Conservation (phyloP, 2,329 filamentous ascomycete species). For the Venturia aucupariae region DNA sequence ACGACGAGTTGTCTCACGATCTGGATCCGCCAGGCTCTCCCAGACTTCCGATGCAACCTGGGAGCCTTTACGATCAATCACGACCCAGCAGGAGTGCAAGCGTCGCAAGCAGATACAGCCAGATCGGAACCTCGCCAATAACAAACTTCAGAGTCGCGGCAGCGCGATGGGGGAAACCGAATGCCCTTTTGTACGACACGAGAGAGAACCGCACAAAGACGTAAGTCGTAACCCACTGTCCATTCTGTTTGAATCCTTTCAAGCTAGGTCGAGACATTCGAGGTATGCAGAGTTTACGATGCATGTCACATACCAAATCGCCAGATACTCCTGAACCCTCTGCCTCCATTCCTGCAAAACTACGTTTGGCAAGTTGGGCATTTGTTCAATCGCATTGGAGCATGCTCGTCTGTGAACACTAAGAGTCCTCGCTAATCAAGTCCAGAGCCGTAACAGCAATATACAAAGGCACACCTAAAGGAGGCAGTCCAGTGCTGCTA, state of each 20-base stretch:
- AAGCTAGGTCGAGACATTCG: too few relatives aligned
- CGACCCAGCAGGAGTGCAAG: slow-evolving; percentile 56
- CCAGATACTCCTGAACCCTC: slow-evolving; percentile 13
- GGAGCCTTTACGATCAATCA: slow-evolving; percentile 27
- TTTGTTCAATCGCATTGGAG: background rate
- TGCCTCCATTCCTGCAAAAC: background rate
- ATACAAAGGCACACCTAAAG: slow-evolving; percentile 70
- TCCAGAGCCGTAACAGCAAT: slow-evolving; percentile 81
- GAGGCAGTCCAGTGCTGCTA: slow-evolving; percentile 61
- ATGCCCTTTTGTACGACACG: slow-evolving; percentile 80
- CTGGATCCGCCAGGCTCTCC: slow-evolving; percentile 28
- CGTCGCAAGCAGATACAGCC: slow-evolving; percentile 74
- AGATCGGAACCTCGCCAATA: slow-evolving; percentile 57
- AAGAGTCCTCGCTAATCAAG: background rate
- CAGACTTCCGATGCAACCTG: slow-evolving; percentile 36
- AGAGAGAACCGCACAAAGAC: slow-evolving; percentile 83
- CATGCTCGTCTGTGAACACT: background rate
- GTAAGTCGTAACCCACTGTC: slow-evolving; percentile 43
- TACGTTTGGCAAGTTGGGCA: background rate
- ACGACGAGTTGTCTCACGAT: slow-evolving; percentile 48
- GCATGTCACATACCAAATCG: too few relatives aligned
- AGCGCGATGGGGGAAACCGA: slow-evolving; percentile 65
- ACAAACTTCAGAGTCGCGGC: slow-evolving; percentile 31
- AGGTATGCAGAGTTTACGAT: too few relatives aligned
- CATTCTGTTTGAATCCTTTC: too few relatives aligned